phyloP scores from a whole-genome alignment of 2,329 filamentous ascomycete species.

The Verticillium nonalfalfae region DNA sequence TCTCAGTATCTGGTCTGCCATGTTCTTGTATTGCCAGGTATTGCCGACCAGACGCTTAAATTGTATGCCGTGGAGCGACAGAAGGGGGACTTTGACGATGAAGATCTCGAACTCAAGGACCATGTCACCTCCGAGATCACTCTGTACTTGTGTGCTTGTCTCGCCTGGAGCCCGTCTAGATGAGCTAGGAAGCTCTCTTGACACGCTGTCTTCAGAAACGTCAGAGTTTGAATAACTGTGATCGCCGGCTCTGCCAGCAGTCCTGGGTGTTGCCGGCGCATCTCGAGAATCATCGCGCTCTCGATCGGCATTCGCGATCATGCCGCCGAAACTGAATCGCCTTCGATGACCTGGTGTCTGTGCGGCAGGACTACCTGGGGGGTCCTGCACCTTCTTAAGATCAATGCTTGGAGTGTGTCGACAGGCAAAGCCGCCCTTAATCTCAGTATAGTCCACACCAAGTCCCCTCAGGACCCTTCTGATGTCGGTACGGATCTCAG shows the following conservation, averaged over 20 bases:
- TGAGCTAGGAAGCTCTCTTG: conserved; percentile 42
- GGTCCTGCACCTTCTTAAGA: conserved; percentile 64
- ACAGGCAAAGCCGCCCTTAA: conserved; percentile 89
- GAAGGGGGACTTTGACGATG: conserved; percentile 92
- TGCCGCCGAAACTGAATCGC: conserved; percentile 78
- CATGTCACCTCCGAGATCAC: conserved; percentile 78
- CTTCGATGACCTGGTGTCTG: conserved; percentile 57
- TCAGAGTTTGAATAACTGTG: conserved; percentile 84
- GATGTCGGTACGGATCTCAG: conserved; percentile 81
- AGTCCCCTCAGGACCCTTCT: conserved; percentile 84
- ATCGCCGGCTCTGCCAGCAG: conserved; percentile 47
- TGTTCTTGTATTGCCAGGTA: conserved; percentile 98
- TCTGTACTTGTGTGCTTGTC: conserved; percentile 87
- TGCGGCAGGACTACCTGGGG: conserved; percentile 48
- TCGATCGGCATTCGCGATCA: conserved; percentile 48
- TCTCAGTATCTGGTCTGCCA: conserved; percentile 91
- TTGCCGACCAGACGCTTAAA: conserved; percentile 96
- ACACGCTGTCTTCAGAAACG: conserved; percentile 69
- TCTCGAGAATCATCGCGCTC: conserved; percentile 69
- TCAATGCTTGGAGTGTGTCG: conserved; percentile 86
- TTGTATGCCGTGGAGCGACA: conserved; percentile 90
- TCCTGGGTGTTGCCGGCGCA: conserved; percentile 32
- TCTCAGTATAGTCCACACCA: conserved; percentile 86
- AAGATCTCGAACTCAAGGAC: conserved; percentile 89
- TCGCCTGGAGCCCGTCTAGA: conserved; percentile 61